Base-by-base conservation (phyloP, 129 eudicot species). In the Smallanthus sonchifolius region DNA sequence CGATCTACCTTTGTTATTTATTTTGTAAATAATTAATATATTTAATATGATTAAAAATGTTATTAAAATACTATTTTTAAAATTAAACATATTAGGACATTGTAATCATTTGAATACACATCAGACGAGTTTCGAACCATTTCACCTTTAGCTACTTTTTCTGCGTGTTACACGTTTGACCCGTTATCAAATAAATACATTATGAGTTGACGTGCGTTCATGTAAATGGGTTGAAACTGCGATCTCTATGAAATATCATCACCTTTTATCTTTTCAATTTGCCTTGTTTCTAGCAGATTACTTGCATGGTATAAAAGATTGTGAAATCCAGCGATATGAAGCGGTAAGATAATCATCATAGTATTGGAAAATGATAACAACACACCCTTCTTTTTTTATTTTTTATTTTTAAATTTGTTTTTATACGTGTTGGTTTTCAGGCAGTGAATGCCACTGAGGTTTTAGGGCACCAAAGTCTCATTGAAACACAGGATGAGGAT, bases 231-330 rank as follows among this genome's bases (percentile, higher is more conserved):
- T 60, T 60, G 66, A 19, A 54, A 7, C 10, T 54, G 59, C 11
- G 2, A 10, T 45, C 51, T 45, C 51, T 3, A 32, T 48, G 45
- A 28, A 77, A 14, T 16, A 10, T 61, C 8, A 56, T 11, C n/a
- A 38, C 44, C 17, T 45, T 67, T 11, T 24, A 13, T 34, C 17
- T 4, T 17, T 56, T 55, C 10, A 24, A 19, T 35, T 77, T 75
- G 39, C 77, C 66, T 45, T 67, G 42, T 56, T 57, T 77, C 10
- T 64, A 11, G 55, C 92, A 93, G 98, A 78, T 39, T 93, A 93
- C 81, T 81, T 93, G 89, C 98, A 93, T 40, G 97, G 96, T 49
- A 91, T 91, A 73, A 84, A 83, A 72, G 97, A 88, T 80, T 80
- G 80, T 47, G 90, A 79, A 73, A 20, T 84, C 60, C 98, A 90